Base-by-base conservation (phyloP, 441 rosid genomes). In the Gossypium trilobum region DNA sequence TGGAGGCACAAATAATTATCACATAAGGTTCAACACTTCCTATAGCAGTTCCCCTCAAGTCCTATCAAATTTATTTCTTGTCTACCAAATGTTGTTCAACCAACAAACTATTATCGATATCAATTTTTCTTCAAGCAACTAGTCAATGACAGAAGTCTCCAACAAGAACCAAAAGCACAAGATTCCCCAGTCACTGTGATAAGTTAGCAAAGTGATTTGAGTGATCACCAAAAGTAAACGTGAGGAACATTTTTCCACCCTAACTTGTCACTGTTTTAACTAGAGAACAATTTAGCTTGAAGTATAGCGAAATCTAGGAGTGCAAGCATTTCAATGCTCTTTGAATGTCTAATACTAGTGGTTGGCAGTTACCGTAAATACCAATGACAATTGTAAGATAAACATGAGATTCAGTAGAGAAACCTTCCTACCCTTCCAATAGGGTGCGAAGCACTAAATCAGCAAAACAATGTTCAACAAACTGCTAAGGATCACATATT, bases 1-100 rank as follows among this genome's bases (percentile, higher is more conserved):
- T 14, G 66, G 68, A 61, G 62, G 17, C 55, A 50, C 68, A 80
- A 62, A 75, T 51, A 60, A 62, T 67, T 65, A 69, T 33, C 25
- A n/a, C 50, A 39, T 52, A 55, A 50, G 52, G 29, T 1, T 68
- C 27, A 29, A 25, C 72, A 52, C 60, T 14, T 27, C 2, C 5
- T n/a, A 68, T 52, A 31, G 54, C 25, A 36, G 63, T 33, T 54
- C 48, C 11, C 11, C 63, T 52, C 62, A 33, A 70, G 48, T 33
- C 14, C 4, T 51, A 52, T 17, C 46, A 70, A 16, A 29, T 31
- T 55, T 65, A 13, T 44, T 22, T 20, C 10, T n/a, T 44, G 36
- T 65, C 33, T 5, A 20, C 7, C 17, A 22, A 13, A 65, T 65
- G 11, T 44, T 44, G 29, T 5, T 64, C 17, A 65, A 20, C 19